phyloP scores from a whole-genome alignment of 140 eudicot species.

The Senecio squalidus region DNA sequence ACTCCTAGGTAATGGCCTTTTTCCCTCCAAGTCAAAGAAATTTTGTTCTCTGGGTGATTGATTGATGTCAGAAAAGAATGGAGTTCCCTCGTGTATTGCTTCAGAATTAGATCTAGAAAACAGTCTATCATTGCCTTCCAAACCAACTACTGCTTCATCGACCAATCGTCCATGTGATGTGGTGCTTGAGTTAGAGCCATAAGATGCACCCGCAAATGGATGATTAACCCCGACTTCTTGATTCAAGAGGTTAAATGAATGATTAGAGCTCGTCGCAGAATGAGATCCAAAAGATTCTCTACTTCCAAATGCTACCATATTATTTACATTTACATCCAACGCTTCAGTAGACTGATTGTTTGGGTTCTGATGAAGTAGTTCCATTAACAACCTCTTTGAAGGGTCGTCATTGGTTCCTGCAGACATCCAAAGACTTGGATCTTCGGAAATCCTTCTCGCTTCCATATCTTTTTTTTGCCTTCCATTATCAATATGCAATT shows the following conservation, averaged over 20 bases:
- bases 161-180: too few species aligned
- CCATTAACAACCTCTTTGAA: slow-evolving; percentile 84
- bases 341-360: slow-evolving; percentile 42
- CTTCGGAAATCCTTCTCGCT: slow-evolving; percentile 45
- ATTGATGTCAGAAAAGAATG: slow-evolving; percentile 1
- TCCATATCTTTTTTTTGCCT: slow-evolving; percentile 64
- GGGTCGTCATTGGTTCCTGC: slow-evolving; percentile 73
- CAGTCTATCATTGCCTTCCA: slow-evolving; percentile 22
- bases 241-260: slow-evolving; percentile 28
- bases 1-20: not conserved
- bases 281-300: slow-evolving; percentile 29
- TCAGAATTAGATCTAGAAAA: too few species aligned
- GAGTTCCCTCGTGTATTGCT: not conserved
- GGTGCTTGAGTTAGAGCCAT: slow-evolving; percentile 35
- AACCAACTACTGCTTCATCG: slow-evolving; percentile 18
- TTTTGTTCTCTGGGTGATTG: slow-evolving; percentile 5
- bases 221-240: slow-evolving; percentile 44
- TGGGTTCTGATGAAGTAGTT: slow-evolving; percentile 67
- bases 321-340: slow-evolving; percentile 26
- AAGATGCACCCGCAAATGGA: slow-evolving; percentile 32
- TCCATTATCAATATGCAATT: slow-evolving; percentile 46
- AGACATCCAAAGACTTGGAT: slow-evolving; percentile 78
- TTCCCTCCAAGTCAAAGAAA: not conserved
- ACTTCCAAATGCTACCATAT: slow-evolving; percentile 33
- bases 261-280: too few species aligned